Evolutionary conservation across 2,329 filamentous ascomycete species (phyloP), one percentile per base, ranked within the genome.

Genomic region (Alternaria ethzedia): DNA sequence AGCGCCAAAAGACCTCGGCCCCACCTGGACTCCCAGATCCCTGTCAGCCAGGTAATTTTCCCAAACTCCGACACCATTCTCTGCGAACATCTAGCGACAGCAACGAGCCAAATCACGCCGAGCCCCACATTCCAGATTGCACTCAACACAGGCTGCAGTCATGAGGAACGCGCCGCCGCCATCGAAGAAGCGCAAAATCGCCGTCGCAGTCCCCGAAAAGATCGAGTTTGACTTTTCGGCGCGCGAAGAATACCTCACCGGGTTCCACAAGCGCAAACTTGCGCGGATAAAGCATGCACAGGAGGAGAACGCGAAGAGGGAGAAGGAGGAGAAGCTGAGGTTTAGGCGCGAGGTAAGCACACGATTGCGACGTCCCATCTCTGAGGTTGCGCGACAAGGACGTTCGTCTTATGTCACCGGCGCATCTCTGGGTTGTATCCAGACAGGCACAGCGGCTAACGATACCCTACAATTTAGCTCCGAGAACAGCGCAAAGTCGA

Each of bases 201-300:
- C 66, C 51, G 71, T 81, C 79, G 80, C 65, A 76, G 78, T 85
- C 13, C 84, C 92, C 64, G 92, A 94, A 75, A 93, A 97, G 78
- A 91, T 99, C 79, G 88, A 84, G 56, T 99, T 98, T 82, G 94
- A 99, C 82, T 83, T 86, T 65, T 85, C 86, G 65, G 92, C 92
- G 49, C 90, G 96, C 68, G 84, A 91, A 68, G 94, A 98, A 75
- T 99, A 92, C 78, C 86, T 99, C 61, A 97, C 94, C 0, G 96
- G 96, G 3, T 99, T 99, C 82, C 94, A 95, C 84, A 99, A 98
- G 86, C 91, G 96, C 80, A 98, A 97, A 81, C 83, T 92, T 57
- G 91, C 93, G 79, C 88, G 96, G 41, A 89, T 90, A 70, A 96
- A 97, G 83, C 85, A 90, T 80, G 95, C 95, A 2, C 91, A 96